These are phyloP conservation scores for Naumovozyma baii DNA, from an alignment of 805 yeast species.

Conservation along the genomic window DNA sequence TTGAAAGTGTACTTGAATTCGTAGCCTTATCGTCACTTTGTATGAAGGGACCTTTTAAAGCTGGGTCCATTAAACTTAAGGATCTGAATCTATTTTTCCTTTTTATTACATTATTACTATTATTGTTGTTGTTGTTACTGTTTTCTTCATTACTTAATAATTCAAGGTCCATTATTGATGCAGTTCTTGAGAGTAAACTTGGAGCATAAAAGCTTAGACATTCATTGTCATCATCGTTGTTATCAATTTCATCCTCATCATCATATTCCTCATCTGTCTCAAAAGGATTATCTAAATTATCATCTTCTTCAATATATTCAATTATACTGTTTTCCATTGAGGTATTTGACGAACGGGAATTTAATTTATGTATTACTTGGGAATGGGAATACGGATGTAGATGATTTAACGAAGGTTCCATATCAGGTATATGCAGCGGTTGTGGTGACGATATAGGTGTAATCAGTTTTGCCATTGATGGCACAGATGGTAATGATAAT, in stretches of 20 bases:
- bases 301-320: slow-evolving; percentile 13
- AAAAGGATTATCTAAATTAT: slow-evolving; percentile 17
- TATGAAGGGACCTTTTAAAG: slow-evolving; percentile 16
- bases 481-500: neutral
- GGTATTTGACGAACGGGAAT: neutral
- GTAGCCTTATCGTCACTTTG: slow-evolving; percentile 1
- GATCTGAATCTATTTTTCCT: slow-evolving; percentile 26
- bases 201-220: slow-evolving; percentile 33
- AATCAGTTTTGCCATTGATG: too few species aligned
- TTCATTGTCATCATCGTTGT: slow-evolving; percentile 29
- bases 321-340: neutral
- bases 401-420: neutral
- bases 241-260: slow-evolving; percentile 28
- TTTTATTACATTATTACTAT: slow-evolving; percentile 1
- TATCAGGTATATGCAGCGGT: neutral
- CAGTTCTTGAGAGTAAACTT: slow-evolving; percentile 23
- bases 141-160: slow-evolving; percentile 1
- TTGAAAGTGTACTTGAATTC: neutral
- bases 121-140: slow-evolving; percentile 2
- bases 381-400: neutral
- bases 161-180: slow-evolving; percentile 12
- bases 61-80: slow-evolving; percentile 28
- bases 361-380: neutral
- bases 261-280: slow-evolving; percentile 25
- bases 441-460: neutral